phyloP scores from a whole-genome alignment of 768 basidiomycete species.

The Boletus sensibilis region DNA sequence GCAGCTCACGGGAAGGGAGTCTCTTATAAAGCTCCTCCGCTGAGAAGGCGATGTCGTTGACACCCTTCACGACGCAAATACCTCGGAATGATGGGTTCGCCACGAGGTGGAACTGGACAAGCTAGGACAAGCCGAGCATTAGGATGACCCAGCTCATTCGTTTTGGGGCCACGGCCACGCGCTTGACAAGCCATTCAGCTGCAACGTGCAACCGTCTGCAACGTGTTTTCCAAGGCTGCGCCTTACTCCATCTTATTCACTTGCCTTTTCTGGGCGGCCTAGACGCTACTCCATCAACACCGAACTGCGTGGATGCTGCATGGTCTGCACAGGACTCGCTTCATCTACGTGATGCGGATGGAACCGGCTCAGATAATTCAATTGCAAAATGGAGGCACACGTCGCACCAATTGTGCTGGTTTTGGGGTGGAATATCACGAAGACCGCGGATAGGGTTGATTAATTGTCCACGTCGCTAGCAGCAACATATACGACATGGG shows the following conservation, averaged over 20 bases:
- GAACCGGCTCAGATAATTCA: background rate
- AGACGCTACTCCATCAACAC: slow-evolving; percentile 5
- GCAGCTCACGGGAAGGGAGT: slow-evolving; percentile 11
- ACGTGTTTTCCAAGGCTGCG: slow-evolving; percentile 27
- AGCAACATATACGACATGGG: slow-evolving; percentile 12
- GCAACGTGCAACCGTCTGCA: slow-evolving; percentile 20
- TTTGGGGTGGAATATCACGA: slow-evolving; percentile 1
- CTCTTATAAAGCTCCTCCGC: slow-evolving; percentile 28
- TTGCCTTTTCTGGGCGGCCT: slow-evolving; percentile 26
- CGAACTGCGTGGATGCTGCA: slow-evolving; percentile 22
- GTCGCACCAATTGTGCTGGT: slow-evolving; percentile 11
- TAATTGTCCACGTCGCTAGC: slow-evolving; percentile 22
- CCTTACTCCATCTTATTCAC: slow-evolving; percentile 22
- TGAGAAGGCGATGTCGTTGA: slow-evolving; percentile 29
- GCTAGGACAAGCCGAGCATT: background rate
- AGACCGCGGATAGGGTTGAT: slow-evolving; percentile 11
- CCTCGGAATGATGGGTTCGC: slow-evolving; percentile 9
- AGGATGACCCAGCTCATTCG: slow-evolving; percentile 12
- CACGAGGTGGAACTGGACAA: slow-evolving; percentile 21
- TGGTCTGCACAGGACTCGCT: slow-evolving; percentile 18
- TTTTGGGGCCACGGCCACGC: background rate
- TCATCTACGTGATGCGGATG: background rate
- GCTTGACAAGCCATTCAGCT: slow-evolving; percentile 14
- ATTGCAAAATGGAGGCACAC: slow-evolving; percentile 7
- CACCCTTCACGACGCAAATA: slow-evolving; percentile 16